Percentiles rank a stretch among this genome's conserved stretches.
Evolutionary conservation across 1,284 basidiomycete genomes (phyloP).

Genomic region (Rhodotorula sp.): DNA sequence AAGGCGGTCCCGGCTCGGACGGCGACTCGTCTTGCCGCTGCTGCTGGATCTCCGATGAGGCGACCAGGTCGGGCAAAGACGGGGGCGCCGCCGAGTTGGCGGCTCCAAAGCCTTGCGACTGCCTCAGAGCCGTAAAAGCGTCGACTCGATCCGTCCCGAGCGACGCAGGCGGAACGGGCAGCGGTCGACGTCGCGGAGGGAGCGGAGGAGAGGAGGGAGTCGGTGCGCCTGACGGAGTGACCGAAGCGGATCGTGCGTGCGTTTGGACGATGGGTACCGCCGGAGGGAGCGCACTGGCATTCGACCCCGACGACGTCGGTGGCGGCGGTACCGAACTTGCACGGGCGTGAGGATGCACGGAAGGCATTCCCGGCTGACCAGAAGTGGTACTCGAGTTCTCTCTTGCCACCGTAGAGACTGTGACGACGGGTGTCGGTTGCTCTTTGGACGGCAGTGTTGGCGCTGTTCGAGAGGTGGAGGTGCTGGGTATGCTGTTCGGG

Average conservation of each 20-base stretch:
- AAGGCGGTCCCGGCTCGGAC: slow-evolving; percentile 18
- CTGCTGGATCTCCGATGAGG: neutral
- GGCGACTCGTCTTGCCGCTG: neutral
- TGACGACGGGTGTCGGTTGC: no score
- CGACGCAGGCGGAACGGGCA: slow-evolving; percentile 19
- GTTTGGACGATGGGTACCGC: neutral
- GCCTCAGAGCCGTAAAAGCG: slow-evolving; percentile 25
- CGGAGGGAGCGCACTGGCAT: neutral
- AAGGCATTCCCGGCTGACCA: no score
- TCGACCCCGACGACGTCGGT: no score
- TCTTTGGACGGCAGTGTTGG: neutral
- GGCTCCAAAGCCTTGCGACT: neutral
- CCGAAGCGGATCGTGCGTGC: neutral
- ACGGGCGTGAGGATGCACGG: no score
- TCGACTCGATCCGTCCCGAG: slow-evolving; percentile 18
- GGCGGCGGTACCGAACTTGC: neutral
- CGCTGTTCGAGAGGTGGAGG: neutral
- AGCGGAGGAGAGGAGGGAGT: neutral
- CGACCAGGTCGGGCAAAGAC: no score
- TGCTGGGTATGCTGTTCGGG: neutral
- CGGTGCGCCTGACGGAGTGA: neutral
- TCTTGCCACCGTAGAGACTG: no score
- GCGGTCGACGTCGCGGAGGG: neutral
- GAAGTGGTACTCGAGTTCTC: no score
- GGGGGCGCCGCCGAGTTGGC: neutral